These are phyloP conservation scores for Phytopythium boreale DNA, from an alignment of 352 stramenopile genomes.

Conservation along the genomic window DNA sequence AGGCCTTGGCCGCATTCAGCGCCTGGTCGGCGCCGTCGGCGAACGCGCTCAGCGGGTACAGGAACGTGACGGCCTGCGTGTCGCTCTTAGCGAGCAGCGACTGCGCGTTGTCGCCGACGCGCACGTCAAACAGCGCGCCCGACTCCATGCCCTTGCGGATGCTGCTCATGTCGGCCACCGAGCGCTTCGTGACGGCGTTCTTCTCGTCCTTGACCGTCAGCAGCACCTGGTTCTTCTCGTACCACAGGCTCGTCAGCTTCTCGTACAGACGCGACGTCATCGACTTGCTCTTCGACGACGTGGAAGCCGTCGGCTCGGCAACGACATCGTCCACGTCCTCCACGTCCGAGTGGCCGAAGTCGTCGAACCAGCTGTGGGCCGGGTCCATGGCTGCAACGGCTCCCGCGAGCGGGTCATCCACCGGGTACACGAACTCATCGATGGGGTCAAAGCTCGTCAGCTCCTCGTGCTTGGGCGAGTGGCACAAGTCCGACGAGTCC, in stretches of 20 bases:
- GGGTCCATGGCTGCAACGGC: conserved; percentile 38
- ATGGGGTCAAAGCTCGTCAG: conserved; percentile 61
- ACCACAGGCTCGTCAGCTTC: conserved; percentile 78
- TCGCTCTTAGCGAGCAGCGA: conserved; percentile 36
- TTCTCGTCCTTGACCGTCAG: conserved; percentile 69
- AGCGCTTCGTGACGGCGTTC: conserved; percentile 66
- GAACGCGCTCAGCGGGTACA: conserved; percentile 84
- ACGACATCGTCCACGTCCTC: conserved; percentile 40
- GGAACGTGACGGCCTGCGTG: conserved; percentile 73
- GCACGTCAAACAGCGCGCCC: conserved; percentile 59
- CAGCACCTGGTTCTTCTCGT: conserved; percentile 85
- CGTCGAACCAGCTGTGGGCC: conserved; percentile 58
- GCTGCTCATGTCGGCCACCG: conserved; percentile 78
- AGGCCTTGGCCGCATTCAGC: conserved; percentile 20
- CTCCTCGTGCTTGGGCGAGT: conserved; percentile 37
- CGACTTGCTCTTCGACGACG: conserved; percentile 37
- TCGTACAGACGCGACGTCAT: conserved; percentile 71
- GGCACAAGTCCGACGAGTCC: conserved; percentile 53
- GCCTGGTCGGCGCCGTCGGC: conserved; percentile 36
- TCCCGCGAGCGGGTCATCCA: conserved; percentile 71
- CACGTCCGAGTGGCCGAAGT: conserved; percentile 57
- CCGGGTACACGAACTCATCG: conserved; percentile 80
- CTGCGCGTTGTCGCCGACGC: conserved; percentile 11
- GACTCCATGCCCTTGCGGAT: conserved; percentile 68
- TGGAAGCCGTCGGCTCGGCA: conserved; percentile 10